Base-by-base conservation (phyloP, 345 rosid species). In the Angophora floribunda region DNA sequence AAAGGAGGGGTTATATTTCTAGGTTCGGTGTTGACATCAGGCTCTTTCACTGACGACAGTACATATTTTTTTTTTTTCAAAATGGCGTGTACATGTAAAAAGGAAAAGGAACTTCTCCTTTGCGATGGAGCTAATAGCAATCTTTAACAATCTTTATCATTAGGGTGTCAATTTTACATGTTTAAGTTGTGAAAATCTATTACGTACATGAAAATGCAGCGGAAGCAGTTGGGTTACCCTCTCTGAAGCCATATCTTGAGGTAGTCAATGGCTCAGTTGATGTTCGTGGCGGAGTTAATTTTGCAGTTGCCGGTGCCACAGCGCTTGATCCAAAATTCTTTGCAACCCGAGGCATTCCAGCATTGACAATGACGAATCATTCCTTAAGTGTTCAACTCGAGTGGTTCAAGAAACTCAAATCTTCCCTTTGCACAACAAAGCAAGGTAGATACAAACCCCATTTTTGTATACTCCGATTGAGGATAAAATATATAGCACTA, bases 271-370 rank as follows among this genome's bases (percentile, higher is more conserved):
- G 49, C 59, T 89, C 90, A 45, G 88, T 85, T 84, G 55, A 80
- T 86, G 86, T 57, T 15, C 59, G 86, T 24, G 87, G 89, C 0
- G 95, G 95, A 49, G 95, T 90, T 11, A 96, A 95, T 89, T 95
- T 95, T 57, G 98, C 97, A 21, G 97, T 96, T 53, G 92, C 95
- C 2, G 98, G 96, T 85, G 97, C 98, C 9, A 96, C 96, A 7
- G 95, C 97, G 0, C 92, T 94, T 7, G 92, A 91, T n/a, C 21
- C 94, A 28, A 45, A 86, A 52, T 92, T 92, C 89, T 94, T 94
- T 51, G 86, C 90, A 21, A 84, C 90, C 16, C 86, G 88, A 75
- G 85, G 90, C 19, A 50, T 96, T 52, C 91, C 91, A 26, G 32
- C 85, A 13, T 6, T 91, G 30, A 47, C 94, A 50, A 92, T 93